Base-by-base conservation (phyloP, 495 filamentous ascomycete species). In the Friedmanniomyces endolithicus region DNA sequence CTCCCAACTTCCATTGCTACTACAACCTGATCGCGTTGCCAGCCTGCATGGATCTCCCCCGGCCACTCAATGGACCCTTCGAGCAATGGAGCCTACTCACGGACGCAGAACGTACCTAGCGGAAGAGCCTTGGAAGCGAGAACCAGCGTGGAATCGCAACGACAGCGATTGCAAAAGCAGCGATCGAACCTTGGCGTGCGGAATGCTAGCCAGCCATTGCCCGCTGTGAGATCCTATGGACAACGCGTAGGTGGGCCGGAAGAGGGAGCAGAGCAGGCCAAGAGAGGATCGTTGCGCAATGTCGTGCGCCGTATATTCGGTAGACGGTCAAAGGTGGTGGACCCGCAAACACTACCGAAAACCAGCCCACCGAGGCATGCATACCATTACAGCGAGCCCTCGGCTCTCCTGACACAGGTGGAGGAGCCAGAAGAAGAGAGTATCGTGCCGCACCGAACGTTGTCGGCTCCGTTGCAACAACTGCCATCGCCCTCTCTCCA, bases 271-370 rank as follows among this genome's bases (percentile, higher is more conserved):
- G 31, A 47, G 11, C 44, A 63, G 46, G 27, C 45, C 17, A 52
- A 58, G 22, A 58, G 61, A 47, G 58, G 62, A 6, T 64, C 62
- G 17, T 46, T 64, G 27, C 58, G 62, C 55, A 50, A 58, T 29
- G 58, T 55, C 11, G 58, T 64, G n/a, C 62, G 62, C 11, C 47
- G 52, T 27, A 49, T 64, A 20, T 64, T 64, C 27, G 58, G 62
- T 17, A 50, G 58, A 41, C 55, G 55, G 33, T 53, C 56, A 29
- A 60, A 52, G 31, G 50, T 50, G n/a, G 19, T 45, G 16, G 33
- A 48, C 23, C 11, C 43, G 16, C 41, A 41, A 17, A 48, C 48
- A 2, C 2, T 35, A 17, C 45, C 45, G 31, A 22, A 11, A n/a
- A n/a, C n/a, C n/a, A 53, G 59, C 12, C 53, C 58, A 3, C 40